Evolutionary conservation across 108 stramenopile species (phyloP), one percentile per base, ranked within the genome.

Genomic region (Discostella stelligeroides): DNA sequence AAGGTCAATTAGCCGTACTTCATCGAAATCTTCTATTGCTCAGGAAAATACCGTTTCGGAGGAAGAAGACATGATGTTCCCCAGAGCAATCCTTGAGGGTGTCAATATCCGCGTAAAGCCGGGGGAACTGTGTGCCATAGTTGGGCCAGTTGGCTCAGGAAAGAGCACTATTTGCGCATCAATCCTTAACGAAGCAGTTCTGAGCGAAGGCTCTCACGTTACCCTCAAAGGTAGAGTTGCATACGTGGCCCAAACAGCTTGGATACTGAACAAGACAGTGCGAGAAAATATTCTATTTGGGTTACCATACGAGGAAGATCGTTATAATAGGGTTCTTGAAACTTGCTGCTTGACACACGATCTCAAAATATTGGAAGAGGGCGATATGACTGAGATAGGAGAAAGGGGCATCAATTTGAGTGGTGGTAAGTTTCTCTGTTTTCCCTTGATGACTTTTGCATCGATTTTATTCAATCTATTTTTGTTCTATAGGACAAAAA

Each of bases 231-330:
- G 91, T 10, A 68, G 38, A 30, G 73, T 87, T 56, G 87, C 97
- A 8, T 97, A 91, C 71, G 92, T 83, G 39, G 85, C 94, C 7
- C 97, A 98, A 74, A 79, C 84, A 1, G 84, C 97, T 11, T 98
- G 96, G 95, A 95, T 98, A 38, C 56, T 96, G 51, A 98, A 96
- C 68, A 92, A 87, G 20, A 95, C 96, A 34, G 60, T 98, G 15
- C 79, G 88, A n/a, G 94, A 95, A 9, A 98, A 98, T 81, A 95
- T 98, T 55, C 63, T 95, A 51, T 97, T 98, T 60, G 96, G 96
- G 9, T 30, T 72, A 8, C 87, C 88, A 7, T 84, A 82, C 42
- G 88, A 95, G 55, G 75, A 85, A 41, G 90, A 85, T 25, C 76
- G 80, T 53, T 98, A 95, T 72, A 56, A 85, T n/a, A 60, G 55